Conservation (phyloP, 768 basidiomycete genomes). For the Xerocomellus chrysenteron region DNA sequence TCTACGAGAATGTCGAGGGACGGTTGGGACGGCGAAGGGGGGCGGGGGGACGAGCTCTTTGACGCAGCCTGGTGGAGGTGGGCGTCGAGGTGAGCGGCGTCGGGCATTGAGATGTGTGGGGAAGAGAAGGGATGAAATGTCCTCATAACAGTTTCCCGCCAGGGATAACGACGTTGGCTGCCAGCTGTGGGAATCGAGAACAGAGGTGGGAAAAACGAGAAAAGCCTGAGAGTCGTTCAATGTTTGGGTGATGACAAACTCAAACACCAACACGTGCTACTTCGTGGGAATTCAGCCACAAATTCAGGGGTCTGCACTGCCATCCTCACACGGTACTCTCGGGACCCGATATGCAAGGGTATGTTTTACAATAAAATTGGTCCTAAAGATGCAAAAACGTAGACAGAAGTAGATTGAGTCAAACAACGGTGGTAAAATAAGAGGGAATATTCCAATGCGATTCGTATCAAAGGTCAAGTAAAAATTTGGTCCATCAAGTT, state of each 20-base stretch:
- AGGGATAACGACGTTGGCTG: constrained; percentile 37
- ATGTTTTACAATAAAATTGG: constrained; percentile 19
- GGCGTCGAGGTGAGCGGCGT: constrained; percentile 35
- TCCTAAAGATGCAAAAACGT: constrained; percentile 13
- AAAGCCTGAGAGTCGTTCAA: constrained; percentile 30
- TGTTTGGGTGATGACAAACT: constrained; percentile 23
- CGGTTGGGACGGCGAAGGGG: constrained; percentile 41
- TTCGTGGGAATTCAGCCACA: constrained; percentile 31
- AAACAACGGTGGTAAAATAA: constrained; percentile 17
- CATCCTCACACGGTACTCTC: neutral
- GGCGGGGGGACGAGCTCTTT: constrained; percentile 48
- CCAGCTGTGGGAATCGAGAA: constrained; percentile 46
- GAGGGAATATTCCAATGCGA: constrained; percentile 20
- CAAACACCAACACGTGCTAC: constrained; percentile 30
- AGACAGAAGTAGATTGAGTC: constrained; percentile 5
- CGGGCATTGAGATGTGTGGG: constrained; percentile 42
- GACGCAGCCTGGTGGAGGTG: constrained; percentile 32
- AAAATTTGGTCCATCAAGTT: constrained; percentile 21
- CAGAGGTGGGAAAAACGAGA: constrained; percentile 47
- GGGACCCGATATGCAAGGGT: neutral
- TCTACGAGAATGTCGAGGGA: constrained; percentile 41
- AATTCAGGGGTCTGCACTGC: constrained; percentile 7
- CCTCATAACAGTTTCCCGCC: constrained; percentile 45
- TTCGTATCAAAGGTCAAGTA: constrained; percentile 5
- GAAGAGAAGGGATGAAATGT: constrained; percentile 44